Evolutionary conservation across 108 stramenopile genomes (phyloP), one percentile per base, ranked within the genome.

Genomic region (Nannochloropsis gaditana): DNA sequence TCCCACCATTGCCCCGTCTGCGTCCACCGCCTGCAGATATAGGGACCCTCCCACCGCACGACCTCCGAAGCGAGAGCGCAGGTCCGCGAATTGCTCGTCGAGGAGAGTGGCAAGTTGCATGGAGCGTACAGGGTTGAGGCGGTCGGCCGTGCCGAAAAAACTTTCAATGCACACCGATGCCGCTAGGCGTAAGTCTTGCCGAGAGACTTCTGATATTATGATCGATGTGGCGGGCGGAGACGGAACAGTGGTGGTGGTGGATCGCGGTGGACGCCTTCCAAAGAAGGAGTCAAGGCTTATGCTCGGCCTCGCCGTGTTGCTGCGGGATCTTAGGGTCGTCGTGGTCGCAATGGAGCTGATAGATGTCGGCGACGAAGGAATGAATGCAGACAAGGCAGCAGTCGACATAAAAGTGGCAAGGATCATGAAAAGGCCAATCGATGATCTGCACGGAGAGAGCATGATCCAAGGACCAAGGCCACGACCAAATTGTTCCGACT

Each of bases 21-120:
- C 59, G n/a, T 73, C 59, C 59, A 73, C 59, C 19, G 59, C 59
- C n/a, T 73, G 59, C 59, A 73, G n/a, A 73, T n/a, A 73, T n/a
- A 73, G 2, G 59, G 59, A 73, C 19, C 59, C 59, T n/a, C 59
- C 59, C 59, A 73, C 59, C 59, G 59, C 59, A 73, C 59, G 59
- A 15, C 59, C 59, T n/a, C 59, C 59, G n/a, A 73, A 73, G 59
- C 59, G 59, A n/a, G 59, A 73, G 59, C 59, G 59, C 59, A 73
- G n/a, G 59, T 73, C 59, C 15, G 59, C n/a, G 4, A 73, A 73
- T 73, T 73, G 59, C 59, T 73, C 59, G 59, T 73, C 59, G 19
- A 73, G n/a, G 4, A 73, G n/a, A 4, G 59, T 73, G 59, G 59
- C 59, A n/a, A 73, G 59, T 73, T 73, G 59, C 59, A 73, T 73